Evolutionary conservation across 805 yeast species (phyloP), one percentile per base, ranked within the genome.

Genomic region (Candida dajiaensis): DNA sequence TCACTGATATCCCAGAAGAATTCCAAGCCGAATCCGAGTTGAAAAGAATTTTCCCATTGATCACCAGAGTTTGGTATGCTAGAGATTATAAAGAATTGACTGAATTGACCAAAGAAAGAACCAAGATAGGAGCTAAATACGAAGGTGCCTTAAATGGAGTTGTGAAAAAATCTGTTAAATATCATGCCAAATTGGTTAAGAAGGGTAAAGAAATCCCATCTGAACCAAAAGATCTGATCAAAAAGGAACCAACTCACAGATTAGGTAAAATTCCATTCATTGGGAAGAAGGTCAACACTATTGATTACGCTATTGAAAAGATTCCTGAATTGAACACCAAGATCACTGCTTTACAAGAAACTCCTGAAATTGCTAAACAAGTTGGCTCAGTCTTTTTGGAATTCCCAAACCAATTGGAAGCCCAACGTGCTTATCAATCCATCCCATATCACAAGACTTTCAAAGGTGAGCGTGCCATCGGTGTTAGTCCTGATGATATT

Each of bases 341-440:
- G 43, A 84, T 94, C 54, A 71, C 69, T 40, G 69, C 73, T 25
- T 66, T 71, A 42, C 97, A 88, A 66, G 58, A 64, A 16, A 66
- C 70, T 35, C 76, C 78, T 65, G 74, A 74, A 42, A 66, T 74
- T 8, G 72, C 73, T 50, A 70, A 77, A 4, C 76, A 76, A 57
- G 63, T 76, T 38, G 81, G 85, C 5, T 78, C 96, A 35, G 92
- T 83, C 6, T 57, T 57, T 42, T 38, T 57, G 47, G 89, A 87
- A 60, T 92, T 94, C 65, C 76, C 85, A 43, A 74, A 86, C 50
- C 97, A 89, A 66, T 75, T 85, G 50, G 95, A 90, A 62, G 84
- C 94, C 46, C 97, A 90, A 67, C 75, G 81, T 55, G 96, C 96
- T 41, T 85, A 74, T 66, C 98, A 92, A 69, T 82, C 88, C n/a